These are phyloP conservation scores for Salvia sclarea DNA, from an alignment of 305 asterid genomes.

Conservation along the genomic window DNA sequence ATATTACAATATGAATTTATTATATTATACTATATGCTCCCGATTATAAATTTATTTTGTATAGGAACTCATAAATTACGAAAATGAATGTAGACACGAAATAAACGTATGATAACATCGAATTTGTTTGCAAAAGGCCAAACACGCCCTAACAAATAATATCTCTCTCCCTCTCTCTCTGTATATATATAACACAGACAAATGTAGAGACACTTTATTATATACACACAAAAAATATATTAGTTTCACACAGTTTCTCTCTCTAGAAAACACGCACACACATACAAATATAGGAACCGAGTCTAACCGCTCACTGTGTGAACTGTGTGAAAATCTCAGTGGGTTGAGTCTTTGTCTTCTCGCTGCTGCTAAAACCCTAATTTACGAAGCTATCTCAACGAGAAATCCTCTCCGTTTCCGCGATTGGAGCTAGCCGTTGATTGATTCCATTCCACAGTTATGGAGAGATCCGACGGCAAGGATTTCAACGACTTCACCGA, in stretches of 20 bases:
- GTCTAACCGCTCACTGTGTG: constrained; percentile 35
- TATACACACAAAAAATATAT: neutral
- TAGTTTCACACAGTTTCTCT: neutral
- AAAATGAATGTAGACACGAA: neutral
- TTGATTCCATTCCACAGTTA: constrained; percentile 33
- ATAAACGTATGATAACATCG: neutral
- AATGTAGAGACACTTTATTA: neutral
- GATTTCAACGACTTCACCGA: constrained; percentile 48
- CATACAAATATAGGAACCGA: constrained; percentile 33
- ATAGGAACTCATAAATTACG: too few species aligned
- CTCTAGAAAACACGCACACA: neutral
- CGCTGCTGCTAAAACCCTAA: constrained; percentile 47
- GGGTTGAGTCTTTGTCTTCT: constrained; percentile 26
- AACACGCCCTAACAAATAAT: constrained; percentile 11
- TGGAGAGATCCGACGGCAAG: constrained; percentile 66
- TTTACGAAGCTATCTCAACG: neutral
- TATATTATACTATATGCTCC: too few species aligned
- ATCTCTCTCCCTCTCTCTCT: constrained; percentile 11
- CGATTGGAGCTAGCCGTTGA: constrained; percentile 22
- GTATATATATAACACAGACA: neutral
- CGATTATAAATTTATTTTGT: too few species aligned
- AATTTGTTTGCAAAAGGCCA: constrained; percentile 7
- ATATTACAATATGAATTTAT: too few species aligned
- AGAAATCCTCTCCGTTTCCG: neutral
- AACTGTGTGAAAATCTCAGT: constrained; percentile 32